These are phyloP conservation scores for Hapsidospora chrysogenum DNA, from an alignment of 495 filamentous ascomycete genomes.

Conservation along the genomic window DNA sequence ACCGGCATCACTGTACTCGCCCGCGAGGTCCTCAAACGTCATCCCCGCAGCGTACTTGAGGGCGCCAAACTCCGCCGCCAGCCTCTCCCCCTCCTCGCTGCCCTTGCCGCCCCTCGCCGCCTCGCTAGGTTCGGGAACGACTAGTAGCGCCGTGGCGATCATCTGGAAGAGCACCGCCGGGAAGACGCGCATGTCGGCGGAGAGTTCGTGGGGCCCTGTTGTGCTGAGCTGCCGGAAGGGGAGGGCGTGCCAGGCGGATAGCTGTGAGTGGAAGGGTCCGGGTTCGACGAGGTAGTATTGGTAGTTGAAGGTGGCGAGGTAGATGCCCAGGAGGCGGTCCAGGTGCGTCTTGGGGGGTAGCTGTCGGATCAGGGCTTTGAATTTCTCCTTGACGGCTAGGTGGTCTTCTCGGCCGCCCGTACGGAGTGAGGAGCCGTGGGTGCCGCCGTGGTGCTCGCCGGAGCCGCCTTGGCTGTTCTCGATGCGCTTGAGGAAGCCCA, in stretches of 20 bases:
- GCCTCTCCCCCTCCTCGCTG: constrained; percentile 14
- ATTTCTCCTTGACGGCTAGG: constrained; percentile 26
- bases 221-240: constrained; percentile 25
- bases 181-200: constrained; percentile 28
- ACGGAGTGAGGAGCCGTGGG: constrained; percentile 3
- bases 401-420: constrained; percentile 7
- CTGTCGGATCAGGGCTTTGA: constrained; percentile 33
- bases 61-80: constrained; percentile 21
- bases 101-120: no score
- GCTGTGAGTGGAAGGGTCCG: constrained; percentile 26
- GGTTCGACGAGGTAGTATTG: constrained; percentile 40
- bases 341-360: constrained; percentile 35
- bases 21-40: constrained; percentile 40
- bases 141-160: constrained; percentile 34
- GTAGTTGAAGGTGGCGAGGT: constrained; percentile 42
- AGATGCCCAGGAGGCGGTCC: constrained; percentile 33
- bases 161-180: constrained; percentile 42
- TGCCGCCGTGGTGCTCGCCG: constrained; percentile 5
- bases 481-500: constrained; percentile 34
- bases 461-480: constrained; percentile 10
- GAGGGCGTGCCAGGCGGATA: constrained; percentile 32
- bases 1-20: constrained; percentile 41
- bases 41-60: constrained; percentile 41
- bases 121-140: constrained; percentile 27
- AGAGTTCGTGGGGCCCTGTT: constrained; percentile 22